Evolutionary conservation across 1,284 basidiomycete genomes (phyloP).

Genomic region (Wallemia mellicola): DNA sequence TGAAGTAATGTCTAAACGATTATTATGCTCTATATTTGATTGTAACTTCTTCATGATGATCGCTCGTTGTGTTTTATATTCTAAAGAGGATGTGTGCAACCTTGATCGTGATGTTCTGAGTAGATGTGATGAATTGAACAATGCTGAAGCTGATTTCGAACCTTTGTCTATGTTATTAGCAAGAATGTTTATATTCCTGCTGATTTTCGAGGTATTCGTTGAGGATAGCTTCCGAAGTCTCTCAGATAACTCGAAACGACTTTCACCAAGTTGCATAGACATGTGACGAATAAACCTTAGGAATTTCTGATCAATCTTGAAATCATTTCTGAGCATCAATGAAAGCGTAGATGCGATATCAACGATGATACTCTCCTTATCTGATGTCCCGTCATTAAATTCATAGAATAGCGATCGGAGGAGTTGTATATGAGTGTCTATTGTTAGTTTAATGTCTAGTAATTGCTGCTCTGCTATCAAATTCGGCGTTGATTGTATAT

Average conservation of each 20-base stretch:
- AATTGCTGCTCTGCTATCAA: background rate
- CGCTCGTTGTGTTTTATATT: background rate
- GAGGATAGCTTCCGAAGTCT: background rate
- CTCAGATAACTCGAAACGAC: background rate
- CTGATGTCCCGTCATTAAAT: background rate
- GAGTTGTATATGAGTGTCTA: background rate
- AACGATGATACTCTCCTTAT: background rate
- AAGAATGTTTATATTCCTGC: background rate
- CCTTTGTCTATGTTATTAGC: background rate
- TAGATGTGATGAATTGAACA: background rate
- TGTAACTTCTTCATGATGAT: background rate
- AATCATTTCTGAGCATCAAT: background rate
- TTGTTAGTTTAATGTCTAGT: background rate
- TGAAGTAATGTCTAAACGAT: background rate
- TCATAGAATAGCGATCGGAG: background rate
- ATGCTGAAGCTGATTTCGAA: background rate
- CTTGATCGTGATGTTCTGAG: background rate
- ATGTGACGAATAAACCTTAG: background rate
- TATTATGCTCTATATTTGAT: background rate
- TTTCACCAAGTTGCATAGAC: background rate
- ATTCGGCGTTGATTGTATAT: background rate
- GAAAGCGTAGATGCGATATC: background rate
- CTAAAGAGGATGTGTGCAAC: background rate
- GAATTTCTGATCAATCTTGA: background rate
- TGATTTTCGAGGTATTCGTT: background rate